Percentiles rank a stretch among this genome's conserved stretches.
Evolutionary conservation across 495 filamentous ascomycete species (phyloP).

Genomic region (Neurospora africana): DNA sequence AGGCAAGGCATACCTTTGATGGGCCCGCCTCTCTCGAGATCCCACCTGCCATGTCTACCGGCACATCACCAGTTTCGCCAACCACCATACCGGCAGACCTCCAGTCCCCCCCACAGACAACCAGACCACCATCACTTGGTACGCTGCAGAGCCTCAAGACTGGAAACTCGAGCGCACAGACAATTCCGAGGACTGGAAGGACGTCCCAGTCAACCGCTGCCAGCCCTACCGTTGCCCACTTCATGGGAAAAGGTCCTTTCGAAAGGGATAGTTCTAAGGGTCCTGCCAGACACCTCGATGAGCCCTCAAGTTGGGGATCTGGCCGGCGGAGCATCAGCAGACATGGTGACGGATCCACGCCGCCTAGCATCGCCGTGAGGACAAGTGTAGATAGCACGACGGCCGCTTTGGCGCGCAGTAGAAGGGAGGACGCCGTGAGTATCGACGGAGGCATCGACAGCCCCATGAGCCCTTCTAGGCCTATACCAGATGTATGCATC

Average conservation of each 20-base stretch:
- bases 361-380: slow-evolving; percentile 10
- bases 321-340: slow-evolving; percentile 28
- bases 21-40: background rate
- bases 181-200: slow-evolving; percentile 39
- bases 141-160: slow-evolving; percentile 46
- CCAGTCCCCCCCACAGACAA: slow-evolving; percentile 34
- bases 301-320: slow-evolving; percentile 17
- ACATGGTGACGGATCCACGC: slow-evolving; percentile 19
- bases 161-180: slow-evolving; percentile 33
- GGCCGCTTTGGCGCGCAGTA: slow-evolving; percentile 18
- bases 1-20: background rate
- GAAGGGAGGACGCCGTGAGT: slow-evolving; percentile 30
- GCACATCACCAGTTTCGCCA: background rate
- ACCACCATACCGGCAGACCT: slow-evolving; percentile 23
- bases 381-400: slow-evolving; percentile 31
- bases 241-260: slow-evolving; percentile 44
- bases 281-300: slow-evolving; percentile 29
- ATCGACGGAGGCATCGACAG: slow-evolving; percentile 32
- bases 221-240: slow-evolving; percentile 36
- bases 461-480: slow-evolving; percentile 30
- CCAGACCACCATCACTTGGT: slow-evolving; percentile 45
- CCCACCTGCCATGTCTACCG: background rate
- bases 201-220: slow-evolving; percentile 14
- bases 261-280: slow-evolving; percentile 34
- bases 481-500: slow-evolving; percentile 21